Percentiles rank a stretch among this genome's conserved stretches.
phyloP scores from a whole-genome alignment of 2,329 filamentous ascomycete genomes.

The Rhynchosporium secalis region DNA sequence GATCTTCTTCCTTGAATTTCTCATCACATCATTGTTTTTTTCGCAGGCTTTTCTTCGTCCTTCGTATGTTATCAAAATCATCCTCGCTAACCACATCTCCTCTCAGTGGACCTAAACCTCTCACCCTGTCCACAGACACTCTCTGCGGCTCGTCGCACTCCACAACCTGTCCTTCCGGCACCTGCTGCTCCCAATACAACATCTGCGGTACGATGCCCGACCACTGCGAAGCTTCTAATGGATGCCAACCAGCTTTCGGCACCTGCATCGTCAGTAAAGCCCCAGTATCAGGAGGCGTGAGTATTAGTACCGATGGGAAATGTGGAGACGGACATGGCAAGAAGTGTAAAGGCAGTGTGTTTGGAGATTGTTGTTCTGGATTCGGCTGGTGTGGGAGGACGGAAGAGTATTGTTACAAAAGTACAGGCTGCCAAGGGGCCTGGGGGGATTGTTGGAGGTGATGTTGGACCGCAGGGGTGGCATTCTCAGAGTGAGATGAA shows the following conservation, averaged over 20 bases:
- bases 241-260: constrained; percentile 26
- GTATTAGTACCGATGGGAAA: constrained; percentile 22
- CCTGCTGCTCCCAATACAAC: constrained; percentile 24
- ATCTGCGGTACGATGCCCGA: constrained; percentile 19
- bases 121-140: constrained; percentile 1
- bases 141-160: constrained; percentile 10
- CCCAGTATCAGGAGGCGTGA: too few species aligned
- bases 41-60: too few species aligned
- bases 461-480: neutral
- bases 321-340: constrained; percentile 18
- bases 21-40: neutral
- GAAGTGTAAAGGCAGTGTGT: constrained; percentile 19
- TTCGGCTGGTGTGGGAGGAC: constrained; percentile 26
- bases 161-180: neutral
- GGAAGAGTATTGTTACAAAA: constrained; percentile 19
- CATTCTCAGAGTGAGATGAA: neutral
- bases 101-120: constrained; percentile 14
- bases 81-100: too few species aligned
- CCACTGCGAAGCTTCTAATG: constrained; percentile 23
- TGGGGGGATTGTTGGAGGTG: constrained; percentile 14
- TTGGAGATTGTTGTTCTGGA: constrained; percentile 27
- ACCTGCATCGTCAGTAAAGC: constrained; percentile 13
- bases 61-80: too few species aligned
- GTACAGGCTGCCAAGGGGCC: constrained; percentile 11
- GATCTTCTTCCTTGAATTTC: too few species aligned